A percentile compares a stretch with the other conserved stretches of the same genome.
phyloP scores from a whole-genome alignment of 495 filamentous ascomycete genomes.

The Penicillium roqueforti region DNA sequence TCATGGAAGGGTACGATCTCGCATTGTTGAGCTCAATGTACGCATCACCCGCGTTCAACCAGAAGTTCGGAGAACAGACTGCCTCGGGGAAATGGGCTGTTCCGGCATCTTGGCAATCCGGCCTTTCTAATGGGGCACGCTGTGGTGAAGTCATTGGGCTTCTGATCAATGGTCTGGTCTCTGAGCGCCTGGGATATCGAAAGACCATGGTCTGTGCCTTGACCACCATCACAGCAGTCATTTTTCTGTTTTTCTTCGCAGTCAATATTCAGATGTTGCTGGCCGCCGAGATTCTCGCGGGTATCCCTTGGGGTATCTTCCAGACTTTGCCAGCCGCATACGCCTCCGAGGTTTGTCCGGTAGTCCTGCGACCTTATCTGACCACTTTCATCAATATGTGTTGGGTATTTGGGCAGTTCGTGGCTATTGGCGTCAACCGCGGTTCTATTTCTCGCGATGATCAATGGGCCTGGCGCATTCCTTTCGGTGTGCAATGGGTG shows the following conservation, averaged over 20 bases:
- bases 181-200: slow-evolving; percentile 61
- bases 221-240: slow-evolving; percentile 53
- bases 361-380: slow-evolving; percentile 62
- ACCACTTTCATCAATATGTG: slow-evolving; percentile 73
- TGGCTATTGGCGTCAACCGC: slow-evolving; percentile 62
- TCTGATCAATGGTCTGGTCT: slow-evolving; percentile 60
- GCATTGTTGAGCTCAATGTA: slow-evolving; percentile 39
- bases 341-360: slow-evolving; percentile 67
- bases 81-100: slow-evolving; percentile 36
- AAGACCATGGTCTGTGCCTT: slow-evolving; percentile 59
- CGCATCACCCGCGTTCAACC: slow-evolving; percentile 35
- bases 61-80: slow-evolving; percentile 30
- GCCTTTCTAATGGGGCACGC: slow-evolving; percentile 55
- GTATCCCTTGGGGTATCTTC: slow-evolving; percentile 73
- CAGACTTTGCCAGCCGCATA: slow-evolving; percentile 68
- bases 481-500: slow-evolving; percentile 69
- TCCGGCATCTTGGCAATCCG: slow-evolving; percentile 58
- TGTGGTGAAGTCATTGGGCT: slow-evolving; percentile 65
- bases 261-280: slow-evolving; percentile 56
- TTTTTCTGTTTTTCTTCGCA: slow-evolving; percentile 67
- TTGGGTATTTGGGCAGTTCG: slow-evolving; percentile 67
- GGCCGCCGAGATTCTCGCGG: slow-evolving; percentile 64
- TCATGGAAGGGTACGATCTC: slow-evolving; percentile 51
- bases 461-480: slow-evolving; percentile 57
- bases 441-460: slow-evolving; percentile 45